Evolutionary conservation across 257 asterid genomes (phyloP), one percentile per base, ranked within the genome.

Genomic region (Rubia yunnanensis): DNA sequence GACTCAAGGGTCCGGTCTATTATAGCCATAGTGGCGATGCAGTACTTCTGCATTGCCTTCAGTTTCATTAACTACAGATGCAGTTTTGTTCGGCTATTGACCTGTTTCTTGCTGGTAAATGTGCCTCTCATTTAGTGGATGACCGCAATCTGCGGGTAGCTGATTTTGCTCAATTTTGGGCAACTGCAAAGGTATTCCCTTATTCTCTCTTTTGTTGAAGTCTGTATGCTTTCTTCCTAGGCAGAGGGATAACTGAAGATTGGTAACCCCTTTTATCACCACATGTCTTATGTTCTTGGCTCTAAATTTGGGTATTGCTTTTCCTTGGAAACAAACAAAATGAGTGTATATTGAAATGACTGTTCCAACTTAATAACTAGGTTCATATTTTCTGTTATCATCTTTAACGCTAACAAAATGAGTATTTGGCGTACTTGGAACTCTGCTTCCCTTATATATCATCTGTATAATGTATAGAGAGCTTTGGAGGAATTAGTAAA

Each of bases 131-230:
- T 90, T 89, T 94, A 94, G 99, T 94, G 99, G 97, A 94, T 94
- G 99, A 94, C 97, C 97, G 99, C 97, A 94, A 94, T 90, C 97
- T 94, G 99, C 99, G 99, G 97, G 95, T 94, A 82, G 99, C 96
- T 88, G 97, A 94, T 86, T 94, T 90, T 94, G 92, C 95, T 90
- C 97, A 90, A 80, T 94, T 94, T 94, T 94, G 99, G 99, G 97
- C 97, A 94, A 85, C 88, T 79, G 97, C 95, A 75, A 94, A 94
- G 99, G 99, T 94, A 94, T 87, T 86, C 77, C 74, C 92, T 86
- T 86, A 74, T 78, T 81, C 90, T 82, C 82, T 87, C 63, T 74
- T 74, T 32, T 70, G 69, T 77, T 79, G 68, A 85, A 83, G 49
- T 55, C 39, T 70, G 38, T 67, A 41, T 79, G 62, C 64, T 60